A percentile compares a stretch with the other conserved stretches of the same genome.
These are phyloP conservation scores for Pichia sp. DNA, from an alignment of 1,139 yeast species.

Conservation along the genomic window DNA sequence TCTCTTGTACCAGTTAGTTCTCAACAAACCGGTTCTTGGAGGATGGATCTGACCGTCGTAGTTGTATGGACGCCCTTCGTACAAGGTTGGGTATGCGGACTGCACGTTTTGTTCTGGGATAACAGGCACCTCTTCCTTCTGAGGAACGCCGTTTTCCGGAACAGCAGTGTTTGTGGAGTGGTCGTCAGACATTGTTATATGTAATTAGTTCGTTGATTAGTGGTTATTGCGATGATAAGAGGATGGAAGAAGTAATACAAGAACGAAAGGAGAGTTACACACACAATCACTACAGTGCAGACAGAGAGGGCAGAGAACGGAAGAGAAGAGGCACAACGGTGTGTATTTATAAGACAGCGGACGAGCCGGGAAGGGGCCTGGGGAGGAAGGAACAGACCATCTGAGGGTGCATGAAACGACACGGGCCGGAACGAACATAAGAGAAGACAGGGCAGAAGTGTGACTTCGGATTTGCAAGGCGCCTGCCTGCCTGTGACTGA, in stretches of 20 bases:
- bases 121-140: conserved; percentile 16
- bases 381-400: too few relatives aligned
- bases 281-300: background rate
- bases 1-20: conserved; percentile 30
- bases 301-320: too few relatives aligned
- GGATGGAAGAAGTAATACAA: too few relatives aligned
- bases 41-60: conserved; percentile 24
- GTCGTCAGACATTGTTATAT: conserved; percentile 23
- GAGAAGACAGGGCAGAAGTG: too few relatives aligned
- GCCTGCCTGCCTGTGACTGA: too few relatives aligned
- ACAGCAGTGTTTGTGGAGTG: conserved; percentile 28
- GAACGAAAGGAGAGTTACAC: too few relatives aligned
- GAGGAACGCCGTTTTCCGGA: conserved; percentile 15
- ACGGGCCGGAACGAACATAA: too few relatives aligned
- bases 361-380: background rate
- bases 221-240: too few relatives aligned
- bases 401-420: too few relatives aligned
- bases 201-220: background rate
- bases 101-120: conserved; percentile 6
- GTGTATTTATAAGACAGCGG: background rate
- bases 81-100: conserved; percentile 15
- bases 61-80: conserved; percentile 19
- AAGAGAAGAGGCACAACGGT: background rate
- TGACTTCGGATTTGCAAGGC: too few relatives aligned
- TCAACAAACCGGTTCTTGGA: conserved; percentile 34